Base-by-base conservation (phyloP, 2,329 filamentous ascomycete genomes). In the Cladosporium oxysporum region DNA sequence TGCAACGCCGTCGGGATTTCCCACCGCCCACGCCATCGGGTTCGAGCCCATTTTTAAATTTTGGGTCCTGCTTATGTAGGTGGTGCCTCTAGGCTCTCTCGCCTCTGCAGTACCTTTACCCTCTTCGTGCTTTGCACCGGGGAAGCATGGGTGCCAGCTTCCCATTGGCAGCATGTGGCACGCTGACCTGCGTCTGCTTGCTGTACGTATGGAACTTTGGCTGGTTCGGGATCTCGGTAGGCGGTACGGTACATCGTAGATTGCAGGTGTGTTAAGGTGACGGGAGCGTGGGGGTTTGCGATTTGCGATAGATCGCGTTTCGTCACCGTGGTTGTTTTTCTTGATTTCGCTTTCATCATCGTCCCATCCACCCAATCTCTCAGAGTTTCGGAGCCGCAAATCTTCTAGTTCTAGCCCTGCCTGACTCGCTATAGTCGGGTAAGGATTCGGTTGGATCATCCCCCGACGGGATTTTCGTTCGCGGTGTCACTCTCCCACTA, bases 11-110 rank as follows among this genome's bases (percentile, higher is more conserved):
- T 47, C 41, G 41, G 41, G 41, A 52, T 16, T 29, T 49, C 58
- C 47, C 47, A 52, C 31, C 29, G 59, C 29, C 59, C 59, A n/a
- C 59, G 59, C 59, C 23, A 62, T 62, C 59, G 59, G 59, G 59
- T 62, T 33, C 59, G n/a, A 47, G 41, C 41, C 23, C 23, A 26
- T 47, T 47, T 47, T 47, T 47, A 26, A 26, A 1, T 47, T 21
- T 21, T n/a, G 37, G 37, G 35, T 41, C 35, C 35, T 44, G 5
- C 37, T 35, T 12, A 10, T 31, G 29, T 26, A 26, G 23, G 2
- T 31, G 33, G 33, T 35, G 33, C 33, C 33, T 12, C 23, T 26
- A 26, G 23, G 23, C 23, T 33, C 33, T 12, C 33, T 35, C 12
- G 33, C 12, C 33, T 44, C 37, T 44, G 37, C 37, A 44, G 37